Evolutionary conservation across 805 yeast genomes (phyloP).

Genomic region (Sugiyamaella marilandica): DNA sequence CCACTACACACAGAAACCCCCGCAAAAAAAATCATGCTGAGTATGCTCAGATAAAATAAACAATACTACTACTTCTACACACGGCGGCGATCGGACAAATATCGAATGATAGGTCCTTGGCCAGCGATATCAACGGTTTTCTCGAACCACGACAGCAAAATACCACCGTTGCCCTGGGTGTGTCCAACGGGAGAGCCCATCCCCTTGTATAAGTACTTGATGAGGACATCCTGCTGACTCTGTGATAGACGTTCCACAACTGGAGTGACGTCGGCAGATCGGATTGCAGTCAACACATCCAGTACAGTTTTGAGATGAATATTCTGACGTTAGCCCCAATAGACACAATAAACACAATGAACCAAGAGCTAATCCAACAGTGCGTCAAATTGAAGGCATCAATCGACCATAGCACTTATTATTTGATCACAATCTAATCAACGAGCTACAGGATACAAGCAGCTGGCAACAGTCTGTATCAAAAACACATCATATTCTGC

Average conservation of each 20-base stretch:
- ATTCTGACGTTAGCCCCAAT: conserved; percentile 19
- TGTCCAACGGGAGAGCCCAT: conserved; percentile 59
- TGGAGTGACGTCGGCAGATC: conserved; percentile 59
- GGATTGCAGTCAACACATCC: conserved; percentile 64
- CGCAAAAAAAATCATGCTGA: too few species aligned
- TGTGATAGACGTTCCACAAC: conserved; percentile 55
- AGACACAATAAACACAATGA: too few species aligned
- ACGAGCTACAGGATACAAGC: too few species aligned
- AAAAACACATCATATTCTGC: too few species aligned
- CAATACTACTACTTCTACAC: conserved; percentile 39
- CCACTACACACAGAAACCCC: too few species aligned
- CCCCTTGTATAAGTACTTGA: conserved; percentile 81
- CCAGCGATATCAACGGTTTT: conserved; percentile 81
- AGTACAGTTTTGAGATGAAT: conserved; percentile 54
- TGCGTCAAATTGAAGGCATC: too few species aligned
- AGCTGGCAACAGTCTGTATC: too few species aligned
- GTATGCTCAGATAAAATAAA: too few species aligned
- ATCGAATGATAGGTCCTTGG: conserved; percentile 82
- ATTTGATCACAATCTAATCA: neutral
- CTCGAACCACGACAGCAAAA: conserved; percentile 86
- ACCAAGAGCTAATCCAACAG: too few species aligned
- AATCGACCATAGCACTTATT: neutral
- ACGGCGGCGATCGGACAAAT: conserved; percentile 78
- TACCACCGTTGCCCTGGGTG: conserved; percentile 83
- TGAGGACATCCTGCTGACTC: conserved; percentile 68